These are phyloP conservation scores for Yarrowia deformans DNA, from an alignment of 805 yeast species.

Conservation along the genomic window DNA sequence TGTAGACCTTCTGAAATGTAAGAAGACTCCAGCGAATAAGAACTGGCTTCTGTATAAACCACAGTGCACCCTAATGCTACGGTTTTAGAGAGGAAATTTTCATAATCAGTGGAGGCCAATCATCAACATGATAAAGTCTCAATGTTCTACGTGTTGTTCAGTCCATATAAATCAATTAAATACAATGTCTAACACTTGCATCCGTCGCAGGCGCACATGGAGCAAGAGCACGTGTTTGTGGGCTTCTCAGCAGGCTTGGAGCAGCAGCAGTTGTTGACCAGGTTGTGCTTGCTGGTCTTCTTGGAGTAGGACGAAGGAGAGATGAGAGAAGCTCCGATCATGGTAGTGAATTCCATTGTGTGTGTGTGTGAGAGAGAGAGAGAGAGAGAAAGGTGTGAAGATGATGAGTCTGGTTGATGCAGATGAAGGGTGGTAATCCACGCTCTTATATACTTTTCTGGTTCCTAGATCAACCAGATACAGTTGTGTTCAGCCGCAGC, in stretches of 20 bases:
- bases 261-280: conserved; percentile 7
- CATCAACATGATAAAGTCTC: too few species aligned
- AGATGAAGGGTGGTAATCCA: not conserved
- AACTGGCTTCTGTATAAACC: too few species aligned
- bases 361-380: too few species aligned
- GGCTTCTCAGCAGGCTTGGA: conserved; percentile 14
- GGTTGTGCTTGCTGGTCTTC: not conserved
- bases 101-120: too few species aligned
- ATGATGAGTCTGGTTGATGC: too few species aligned
- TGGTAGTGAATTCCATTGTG: not conserved
- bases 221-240: not conserved
- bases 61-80: too few species aligned
- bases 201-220: not conserved
- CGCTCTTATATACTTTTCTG: not conserved
- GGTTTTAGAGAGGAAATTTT: too few species aligned
- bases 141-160: too few species aligned
- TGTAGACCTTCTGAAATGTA: too few species aligned
- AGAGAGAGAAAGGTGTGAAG: too few species aligned
- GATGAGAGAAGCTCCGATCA: conserved; percentile 1
- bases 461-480: conserved; percentile 1
- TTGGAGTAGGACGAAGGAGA: not conserved
- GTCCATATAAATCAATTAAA: too few species aligned
- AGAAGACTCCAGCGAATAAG: too few species aligned
- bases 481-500: conserved; percentile 13
- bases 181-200: conserved; percentile 1